Percentiles rank a stretch among this genome's conserved stretches.
These are phyloP conservation scores for Podospora comata DNA, from an alignment of 495 filamentous ascomycete species.

Conservation along the genomic window DNA sequence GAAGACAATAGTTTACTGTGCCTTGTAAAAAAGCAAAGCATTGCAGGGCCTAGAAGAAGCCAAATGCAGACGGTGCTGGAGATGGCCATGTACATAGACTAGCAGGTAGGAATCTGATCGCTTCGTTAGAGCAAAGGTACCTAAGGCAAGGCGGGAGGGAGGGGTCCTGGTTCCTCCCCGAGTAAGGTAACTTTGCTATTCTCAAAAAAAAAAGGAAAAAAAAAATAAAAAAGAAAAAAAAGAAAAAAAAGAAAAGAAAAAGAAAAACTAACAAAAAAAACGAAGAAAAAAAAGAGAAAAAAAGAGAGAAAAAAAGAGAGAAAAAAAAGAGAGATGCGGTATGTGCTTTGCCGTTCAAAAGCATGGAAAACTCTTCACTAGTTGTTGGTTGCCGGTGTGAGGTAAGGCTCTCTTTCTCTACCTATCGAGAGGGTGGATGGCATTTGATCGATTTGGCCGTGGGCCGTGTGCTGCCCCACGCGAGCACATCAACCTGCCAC, in stretches of 20 bases:
- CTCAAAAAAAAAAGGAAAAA: too few species aligned
- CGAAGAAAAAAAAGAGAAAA: rapidly evolving
- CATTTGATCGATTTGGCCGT: not conserved
- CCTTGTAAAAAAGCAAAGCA: not conserved
- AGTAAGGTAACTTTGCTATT: too few species aligned
- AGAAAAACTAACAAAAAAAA: too few species aligned
- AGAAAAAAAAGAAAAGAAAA: too few species aligned
- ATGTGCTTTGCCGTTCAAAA: not conserved
- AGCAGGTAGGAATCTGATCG: too few species aligned
- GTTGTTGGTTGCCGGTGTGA: not conserved
- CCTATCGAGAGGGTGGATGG: too few species aligned
- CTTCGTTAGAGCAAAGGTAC: too few species aligned
- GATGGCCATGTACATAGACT: too few species aligned
- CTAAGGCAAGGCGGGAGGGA: not conserved
- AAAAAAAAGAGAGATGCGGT: not conserved
- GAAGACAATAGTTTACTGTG: not conserved
- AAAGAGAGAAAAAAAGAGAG: too few species aligned
- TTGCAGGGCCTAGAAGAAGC: not conserved
- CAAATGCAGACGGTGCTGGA: too few species aligned
- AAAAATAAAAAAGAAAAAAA: too few species aligned
- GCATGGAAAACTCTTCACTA: not conserved
- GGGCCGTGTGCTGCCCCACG: not conserved
- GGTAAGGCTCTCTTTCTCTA: not conserved
- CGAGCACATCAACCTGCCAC: not conserved
- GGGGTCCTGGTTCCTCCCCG: not conserved